Conservation (phyloP, 805 yeast species). For the Huiozyma sinensis region DNA sequence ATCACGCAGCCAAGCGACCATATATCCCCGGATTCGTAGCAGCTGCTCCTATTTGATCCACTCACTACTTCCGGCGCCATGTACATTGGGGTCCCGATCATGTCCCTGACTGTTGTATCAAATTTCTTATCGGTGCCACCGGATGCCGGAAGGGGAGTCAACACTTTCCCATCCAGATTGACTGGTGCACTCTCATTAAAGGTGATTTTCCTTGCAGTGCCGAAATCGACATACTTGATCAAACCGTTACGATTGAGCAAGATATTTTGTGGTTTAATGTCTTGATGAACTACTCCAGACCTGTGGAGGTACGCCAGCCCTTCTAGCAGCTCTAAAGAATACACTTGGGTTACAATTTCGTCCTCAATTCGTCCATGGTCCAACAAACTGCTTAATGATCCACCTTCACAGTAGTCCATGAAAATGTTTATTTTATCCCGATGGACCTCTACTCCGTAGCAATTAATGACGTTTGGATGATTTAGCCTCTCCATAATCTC, state of each 20-base stretch:
- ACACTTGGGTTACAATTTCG: constrained; percentile 83
- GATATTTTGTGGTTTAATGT: constrained; percentile 91
- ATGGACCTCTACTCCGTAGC: constrained; percentile 95
- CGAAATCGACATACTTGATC: constrained; percentile 92
- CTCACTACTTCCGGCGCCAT: constrained; percentile 97
- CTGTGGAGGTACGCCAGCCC: constrained; percentile 92
- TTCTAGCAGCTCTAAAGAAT: constrained; percentile 85
- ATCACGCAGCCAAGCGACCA: constrained; percentile 98
- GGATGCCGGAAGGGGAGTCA: too few relatives aligned
- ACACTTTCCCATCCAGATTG: neutral
- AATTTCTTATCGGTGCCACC: neutral
- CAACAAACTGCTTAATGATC: constrained; percentile 74
- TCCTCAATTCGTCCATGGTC: constrained; percentile 94
- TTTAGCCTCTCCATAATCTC: constrained; percentile 87
- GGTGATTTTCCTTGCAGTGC: constrained; percentile 88
- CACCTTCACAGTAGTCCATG: constrained; percentile 97
- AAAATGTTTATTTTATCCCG: constrained; percentile 89
- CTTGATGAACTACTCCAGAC: constrained; percentile 92
- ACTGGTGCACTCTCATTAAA: constrained; percentile 37
- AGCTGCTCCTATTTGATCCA: constrained; percentile 42
- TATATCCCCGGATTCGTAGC: constrained; percentile 50
- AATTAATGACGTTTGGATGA: constrained; percentile 94
- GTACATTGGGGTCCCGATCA: constrained; percentile 95
- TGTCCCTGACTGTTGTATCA: constrained; percentile 15
- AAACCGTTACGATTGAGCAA: constrained; percentile 85